Evolutionary conservation across 495 filamentous ascomycete genomes (phyloP).

Genomic region (Sphaerosporella brunnea): DNA sequence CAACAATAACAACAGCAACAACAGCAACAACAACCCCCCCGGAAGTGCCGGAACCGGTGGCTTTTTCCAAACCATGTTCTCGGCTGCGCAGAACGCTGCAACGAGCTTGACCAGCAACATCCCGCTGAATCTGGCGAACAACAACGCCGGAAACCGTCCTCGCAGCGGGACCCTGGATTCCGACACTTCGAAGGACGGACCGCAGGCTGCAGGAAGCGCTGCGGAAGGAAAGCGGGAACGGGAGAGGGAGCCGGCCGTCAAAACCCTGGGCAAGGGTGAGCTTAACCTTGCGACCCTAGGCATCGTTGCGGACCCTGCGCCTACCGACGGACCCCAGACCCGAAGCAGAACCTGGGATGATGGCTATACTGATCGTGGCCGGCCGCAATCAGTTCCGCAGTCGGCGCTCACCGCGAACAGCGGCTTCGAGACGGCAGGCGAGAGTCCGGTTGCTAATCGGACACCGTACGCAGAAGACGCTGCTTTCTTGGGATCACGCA

Average conservation of each 20-base stretch:
- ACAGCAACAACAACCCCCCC: slow-evolving; percentile 12
- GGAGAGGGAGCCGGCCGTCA: slow-evolving; percentile 57
- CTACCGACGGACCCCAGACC: slow-evolving; percentile 2
- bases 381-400: slow-evolving; percentile 9
- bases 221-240: slow-evolving; percentile 26
- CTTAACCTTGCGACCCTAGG: slow-evolving; percentile 43
- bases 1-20: slow-evolving; percentile 19
- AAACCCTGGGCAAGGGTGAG: slow-evolving; percentile 78
- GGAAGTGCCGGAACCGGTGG: no score
- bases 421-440: slow-evolving; percentile 14
- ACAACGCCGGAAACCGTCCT: slow-evolving; percentile 26
- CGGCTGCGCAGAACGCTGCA: slow-evolving; percentile 88
- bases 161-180: slow-evolving; percentile 23
- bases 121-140: slow-evolving; percentile 35
- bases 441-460: slow-evolving; percentile 11
- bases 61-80: slow-evolving; percentile 88
- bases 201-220: slow-evolving; percentile 6
- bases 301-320: slow-evolving; percentile 15
- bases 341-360: no score
- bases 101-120: slow-evolving; percentile 67
- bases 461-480: slow-evolving; percentile 24
- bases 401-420: slow-evolving; percentile 14
- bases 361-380: no score
- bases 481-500: slow-evolving; percentile 11
- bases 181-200: slow-evolving; percentile 27